Conservation (phyloP, 148 eudicot species). For the Beta vulgaris region DNA sequence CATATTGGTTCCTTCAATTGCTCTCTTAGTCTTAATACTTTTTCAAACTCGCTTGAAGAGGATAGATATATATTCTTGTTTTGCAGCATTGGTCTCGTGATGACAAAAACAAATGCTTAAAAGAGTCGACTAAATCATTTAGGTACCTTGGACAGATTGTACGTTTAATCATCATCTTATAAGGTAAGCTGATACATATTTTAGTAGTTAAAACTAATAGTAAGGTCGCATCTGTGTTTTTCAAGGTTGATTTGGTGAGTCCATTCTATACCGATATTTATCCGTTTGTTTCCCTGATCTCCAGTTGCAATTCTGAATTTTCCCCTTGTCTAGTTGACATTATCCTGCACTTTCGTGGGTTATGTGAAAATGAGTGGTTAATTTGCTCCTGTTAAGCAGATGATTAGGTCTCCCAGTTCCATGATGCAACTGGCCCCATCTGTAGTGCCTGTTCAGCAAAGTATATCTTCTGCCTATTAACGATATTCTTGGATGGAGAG, state of each 20-base stretch:
- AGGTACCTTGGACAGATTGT: conserved; percentile 75
- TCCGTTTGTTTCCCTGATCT: too few relatives aligned
- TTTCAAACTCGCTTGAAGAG: background rate
- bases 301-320: too few relatives aligned
- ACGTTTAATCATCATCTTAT: conserved; percentile 70
- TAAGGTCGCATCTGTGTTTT: background rate
- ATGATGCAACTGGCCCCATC: background rate
- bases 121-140: conserved; percentile 77
- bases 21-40: background rate
- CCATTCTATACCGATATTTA: too few relatives aligned
- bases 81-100: conserved; percentile 94
- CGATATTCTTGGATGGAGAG: too few relatives aligned
- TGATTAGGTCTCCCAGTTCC: background rate
- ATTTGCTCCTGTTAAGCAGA: background rate
- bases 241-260: background rate
- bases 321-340: background rate
- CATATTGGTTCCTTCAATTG: conserved; percentile 1
- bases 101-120: conserved; percentile 79
- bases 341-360: too few relatives aligned
- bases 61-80: background rate
- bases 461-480: background rate
- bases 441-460: background rate
- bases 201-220: background rate
- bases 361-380: too few relatives aligned
- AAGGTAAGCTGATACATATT: conserved; percentile 22